A percentile compares a stretch with the other conserved stretches of the same genome.
Conservation (phyloP, 2,329 filamentous ascomycete species). For the Aspergillus novofumigatus region DNA sequence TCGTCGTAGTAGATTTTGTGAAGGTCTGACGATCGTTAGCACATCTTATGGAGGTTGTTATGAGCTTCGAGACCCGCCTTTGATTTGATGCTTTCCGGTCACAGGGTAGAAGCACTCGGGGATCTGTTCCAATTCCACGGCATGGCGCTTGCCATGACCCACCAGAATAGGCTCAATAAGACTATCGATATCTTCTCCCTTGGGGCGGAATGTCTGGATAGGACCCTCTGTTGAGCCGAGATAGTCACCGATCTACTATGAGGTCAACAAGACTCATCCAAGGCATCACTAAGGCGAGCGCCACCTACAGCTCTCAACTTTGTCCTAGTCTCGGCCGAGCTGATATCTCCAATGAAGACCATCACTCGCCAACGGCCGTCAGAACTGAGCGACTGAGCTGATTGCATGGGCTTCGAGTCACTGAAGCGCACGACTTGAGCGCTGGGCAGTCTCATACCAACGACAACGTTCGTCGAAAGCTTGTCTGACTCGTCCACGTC, state of each 20-base stretch:
- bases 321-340: conserved; percentile 15
- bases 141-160: conserved; percentile 45
- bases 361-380: conserved; percentile 51
- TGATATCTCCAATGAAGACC: conserved; percentile 47
- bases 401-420: conserved; percentile 55
- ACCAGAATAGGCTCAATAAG: conserved; percentile 57
- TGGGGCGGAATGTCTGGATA: conserved; percentile 42
- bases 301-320: conserved; percentile 38
- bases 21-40: conserved; percentile 42
- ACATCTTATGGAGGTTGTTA: not conserved
- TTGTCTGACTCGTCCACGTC: conserved; percentile 28
- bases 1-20: conserved; percentile 58
- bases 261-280: conserved; percentile 1
- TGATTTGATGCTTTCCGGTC: conserved; percentile 53
- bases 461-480: conserved; percentile 35
- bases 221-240: conserved; percentile 40
- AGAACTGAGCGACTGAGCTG: conserved; percentile 47
- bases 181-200: conserved; percentile 45
- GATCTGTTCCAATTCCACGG: conserved; percentile 51
- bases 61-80: conserved; percentile 37
- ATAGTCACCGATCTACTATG: conserved; percentile 37
- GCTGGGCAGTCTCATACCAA: conserved; percentile 50
- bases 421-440: conserved; percentile 57
- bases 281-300: not conserved
- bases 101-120: conserved; percentile 54